Evolutionary conservation across 129 eudicot species (phyloP).

Genomic region (Tagetes patula): DNA sequence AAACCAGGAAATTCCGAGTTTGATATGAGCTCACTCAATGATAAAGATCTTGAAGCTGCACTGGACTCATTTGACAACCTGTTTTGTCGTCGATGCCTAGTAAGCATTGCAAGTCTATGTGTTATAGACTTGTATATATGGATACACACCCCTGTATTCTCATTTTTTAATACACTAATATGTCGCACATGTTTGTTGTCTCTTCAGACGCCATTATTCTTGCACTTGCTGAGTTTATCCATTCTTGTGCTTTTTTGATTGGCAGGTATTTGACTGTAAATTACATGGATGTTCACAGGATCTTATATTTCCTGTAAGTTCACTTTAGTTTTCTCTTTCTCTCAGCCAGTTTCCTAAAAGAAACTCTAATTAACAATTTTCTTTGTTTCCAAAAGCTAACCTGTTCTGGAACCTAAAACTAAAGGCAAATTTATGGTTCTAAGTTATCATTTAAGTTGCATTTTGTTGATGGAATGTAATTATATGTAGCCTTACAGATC

Average conservation of each 20-base stretch:
- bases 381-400: not conserved
- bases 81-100: constrained; percentile 98
- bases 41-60: constrained; percentile 92
- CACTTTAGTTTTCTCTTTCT: not conserved
- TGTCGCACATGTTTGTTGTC: not conserved
- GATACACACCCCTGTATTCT: not conserved
- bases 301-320: constrained; percentile 86
- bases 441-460: not conserved
- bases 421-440: constrained; percentile 6
- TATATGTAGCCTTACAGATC: not conserved
- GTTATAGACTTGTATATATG: constrained; percentile 3
- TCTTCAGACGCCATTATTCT: not conserved
- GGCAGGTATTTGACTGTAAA: constrained; percentile 95
- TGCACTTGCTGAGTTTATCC: constrained; percentile 20
- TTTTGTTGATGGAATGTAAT: constrained; percentile 9
- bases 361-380: not conserved
- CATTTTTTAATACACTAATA: not conserved
- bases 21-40: constrained; percentile 58
- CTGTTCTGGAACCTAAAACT: not conserved
- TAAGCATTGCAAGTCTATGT: constrained; percentile 36
- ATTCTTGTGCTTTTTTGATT: constrained; percentile 18
- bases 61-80: constrained; percentile 95
- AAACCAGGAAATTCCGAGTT: constrained; percentile 46
- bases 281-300: constrained; percentile 99
- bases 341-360: not conserved